A percentile compares a stretch with the other conserved stretches of the same genome.
These are phyloP conservation scores for Delphinella strobiligena DNA, from an alignment of 2,329 filamentous ascomycete species.

Conservation along the genomic window DNA sequence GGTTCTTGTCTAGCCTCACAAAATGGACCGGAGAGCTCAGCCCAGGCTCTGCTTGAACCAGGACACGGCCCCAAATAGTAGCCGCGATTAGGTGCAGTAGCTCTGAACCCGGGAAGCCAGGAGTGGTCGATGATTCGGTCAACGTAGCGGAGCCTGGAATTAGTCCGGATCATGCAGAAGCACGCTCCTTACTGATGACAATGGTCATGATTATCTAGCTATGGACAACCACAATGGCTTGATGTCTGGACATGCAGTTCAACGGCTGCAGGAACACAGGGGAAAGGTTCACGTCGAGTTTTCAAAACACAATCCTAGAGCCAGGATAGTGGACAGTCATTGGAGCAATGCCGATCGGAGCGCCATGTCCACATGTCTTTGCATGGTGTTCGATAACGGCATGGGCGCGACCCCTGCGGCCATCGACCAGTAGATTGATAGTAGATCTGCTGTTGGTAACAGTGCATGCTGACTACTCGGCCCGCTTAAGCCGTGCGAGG, in stretches of 20 bases:
- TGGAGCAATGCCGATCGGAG: not conserved
- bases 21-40: conserved; percentile 6
- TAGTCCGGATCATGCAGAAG: conserved; percentile 7
- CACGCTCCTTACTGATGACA: conserved; percentile 7
- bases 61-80: conserved; percentile 1
- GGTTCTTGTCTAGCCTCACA: conserved; percentile 8
- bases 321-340: not conserved
- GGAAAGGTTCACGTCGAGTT: no score
- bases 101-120: conserved; percentile 7
- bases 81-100: conserved; percentile 8
- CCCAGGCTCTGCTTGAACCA: conserved; percentile 3
- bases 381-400: not conserved
- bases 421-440: not conserved
- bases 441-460: no score
- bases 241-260: conserved; percentile 6
- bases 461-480: not conserved
- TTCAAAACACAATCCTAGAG: conserved; percentile 1
- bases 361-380: not conserved
- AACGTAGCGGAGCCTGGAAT: no score
- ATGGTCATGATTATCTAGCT: conserved; percentile 1
- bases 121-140: no score
- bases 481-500: not conserved
- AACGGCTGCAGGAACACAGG: conserved; percentile 7
- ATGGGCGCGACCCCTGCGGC: not conserved
- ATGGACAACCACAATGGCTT: no score